Percentiles rank a stretch among this genome's conserved stretches.
Conservation (phyloP, 495 filamentous ascomycete genomes). For the Aspergillus kassunensis region DNA sequence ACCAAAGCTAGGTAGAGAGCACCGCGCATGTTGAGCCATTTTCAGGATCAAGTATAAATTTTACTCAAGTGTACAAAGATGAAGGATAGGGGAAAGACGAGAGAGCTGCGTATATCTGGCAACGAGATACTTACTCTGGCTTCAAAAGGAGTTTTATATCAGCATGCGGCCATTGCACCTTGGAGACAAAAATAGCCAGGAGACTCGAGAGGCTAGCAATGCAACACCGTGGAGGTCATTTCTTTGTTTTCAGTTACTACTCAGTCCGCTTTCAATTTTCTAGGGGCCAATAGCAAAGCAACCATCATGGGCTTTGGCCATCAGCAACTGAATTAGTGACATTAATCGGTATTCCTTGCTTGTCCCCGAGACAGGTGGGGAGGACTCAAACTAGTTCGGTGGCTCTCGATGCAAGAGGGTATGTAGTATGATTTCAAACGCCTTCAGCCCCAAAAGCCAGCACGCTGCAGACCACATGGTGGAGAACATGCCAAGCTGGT, state of each 20-base stretch:
- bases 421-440: slow-evolving; percentile 1
- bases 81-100: neutral
- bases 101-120: neutral
- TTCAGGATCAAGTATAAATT: slow-evolving; percentile 14
- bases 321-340: neutral
- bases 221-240: slow-evolving; percentile 9
- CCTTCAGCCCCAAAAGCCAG: slow-evolving; percentile 5
- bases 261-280: slow-evolving; percentile 3
- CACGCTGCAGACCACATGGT: slow-evolving; percentile 9
- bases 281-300: slow-evolving; percentile 10
- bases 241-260: slow-evolving; percentile 3
- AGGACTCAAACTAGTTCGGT: neutral
- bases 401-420: slow-evolving; percentile 6
- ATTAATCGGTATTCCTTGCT: slow-evolving; percentile 11
- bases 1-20: slow-evolving; percentile 36
- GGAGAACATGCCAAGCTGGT: neutral
- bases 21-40: slow-evolving; percentile 37
- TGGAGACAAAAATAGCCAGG: slow-evolving; percentile 12
- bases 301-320: neutral
- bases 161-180: slow-evolving; percentile 7
- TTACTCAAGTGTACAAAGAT: neutral
- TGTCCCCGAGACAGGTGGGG: slow-evolving; percentile 8
- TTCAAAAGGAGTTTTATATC: slow-evolving; percentile 13
- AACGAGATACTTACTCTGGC: slow-evolving; percentile 1
- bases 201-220: slow-evolving; percentile 13